phyloP scores from a whole-genome alignment of 2,329 filamentous ascomycete species.

The Alternaria gansuensis region DNA sequence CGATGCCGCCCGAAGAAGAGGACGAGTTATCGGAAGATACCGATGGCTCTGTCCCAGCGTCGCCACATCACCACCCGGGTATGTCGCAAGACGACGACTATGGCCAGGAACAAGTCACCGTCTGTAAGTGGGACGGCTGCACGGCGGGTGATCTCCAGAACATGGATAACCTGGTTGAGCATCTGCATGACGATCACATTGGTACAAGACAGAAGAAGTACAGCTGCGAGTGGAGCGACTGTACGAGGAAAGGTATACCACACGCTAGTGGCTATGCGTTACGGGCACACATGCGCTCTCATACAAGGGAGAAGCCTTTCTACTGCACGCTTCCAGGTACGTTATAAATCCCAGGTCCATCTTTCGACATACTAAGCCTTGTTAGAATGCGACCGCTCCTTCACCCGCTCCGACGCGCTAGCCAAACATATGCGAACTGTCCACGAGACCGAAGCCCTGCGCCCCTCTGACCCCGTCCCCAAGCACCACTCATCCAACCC shows the following conservation, averaged over 20 bases:
- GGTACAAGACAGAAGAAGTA: slow-evolving; percentile 94
- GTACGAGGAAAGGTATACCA: slow-evolving; percentile 83
- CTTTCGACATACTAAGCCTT: neutral
- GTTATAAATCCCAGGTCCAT: slow-evolving; percentile 29
- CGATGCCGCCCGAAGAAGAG: slow-evolving; percentile 44
- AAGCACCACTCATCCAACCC: slow-evolving; percentile 65
- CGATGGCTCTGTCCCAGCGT: slow-evolving; percentile 75
- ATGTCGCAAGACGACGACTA: slow-evolving; percentile 55
- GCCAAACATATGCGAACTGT: slow-evolving; percentile 99
- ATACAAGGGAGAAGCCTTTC: slow-evolving; percentile 97
- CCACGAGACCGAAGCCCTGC: slow-evolving; percentile 92
- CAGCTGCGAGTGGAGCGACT: slow-evolving; percentile 97
- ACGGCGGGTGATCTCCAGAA: slow-evolving; percentile 59
- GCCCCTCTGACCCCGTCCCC: slow-evolving; percentile 76
- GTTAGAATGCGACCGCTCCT: slow-evolving; percentile 93
- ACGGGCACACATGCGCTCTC: slow-evolving; percentile 96
- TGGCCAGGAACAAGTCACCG: slow-evolving; percentile 57
- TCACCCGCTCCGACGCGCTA: slow-evolving; percentile 92
- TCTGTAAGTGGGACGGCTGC: slow-evolving; percentile 63
- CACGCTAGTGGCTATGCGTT: slow-evolving; percentile 96
- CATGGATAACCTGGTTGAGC: slow-evolving; percentile 62
- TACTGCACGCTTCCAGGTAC: slow-evolving; percentile 93
- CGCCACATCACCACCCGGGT: slow-evolving; percentile 55
- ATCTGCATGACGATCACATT: slow-evolving; percentile 87
- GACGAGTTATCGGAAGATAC: slow-evolving; percentile 88